Evolutionary conservation across 345 rosid species (phyloP).

Genomic region (Punica granatum): DNA sequence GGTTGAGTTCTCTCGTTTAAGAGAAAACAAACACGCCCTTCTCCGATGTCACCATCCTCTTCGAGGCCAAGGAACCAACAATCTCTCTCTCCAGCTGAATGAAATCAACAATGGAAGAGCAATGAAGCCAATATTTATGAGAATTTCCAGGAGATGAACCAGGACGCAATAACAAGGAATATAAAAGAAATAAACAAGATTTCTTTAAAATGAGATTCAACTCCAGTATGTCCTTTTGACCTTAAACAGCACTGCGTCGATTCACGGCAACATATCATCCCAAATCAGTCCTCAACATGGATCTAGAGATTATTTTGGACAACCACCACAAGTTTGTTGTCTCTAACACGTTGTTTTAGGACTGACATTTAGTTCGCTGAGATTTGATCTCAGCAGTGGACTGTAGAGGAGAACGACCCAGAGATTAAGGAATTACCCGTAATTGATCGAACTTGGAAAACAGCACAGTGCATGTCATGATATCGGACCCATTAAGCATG

Average conservation of each 20-base stretch:
- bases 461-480: slow-evolving; percentile 66
- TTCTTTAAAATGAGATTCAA: too few species aligned
- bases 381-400: background rate
- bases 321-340: background rate
- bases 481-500: slow-evolving; percentile 72
- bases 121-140: background rate
- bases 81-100: slow-evolving; percentile 81
- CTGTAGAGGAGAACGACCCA: background rate
- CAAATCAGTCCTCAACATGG: background rate
- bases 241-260: background rate
- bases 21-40: slow-evolving; percentile 60
- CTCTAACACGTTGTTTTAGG: background rate
- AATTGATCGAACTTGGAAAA: slow-evolving; percentile 66
- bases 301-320: too few species aligned
- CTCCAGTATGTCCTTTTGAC: background rate
- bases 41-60: slow-evolving; percentile 63
- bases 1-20: slow-evolving; percentile 12
- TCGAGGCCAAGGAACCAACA: slow-evolving; percentile 56
- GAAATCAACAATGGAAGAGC: slow-evolving; percentile 6
- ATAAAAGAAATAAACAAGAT: too few species aligned
- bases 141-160: background rate
- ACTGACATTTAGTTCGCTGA: background rate
- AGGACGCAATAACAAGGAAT: too few species aligned
- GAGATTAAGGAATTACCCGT: slow-evolving; percentile 40
- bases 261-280: background rate